Evolutionary conservation across 208 protist genomes (phyloP).

Genomic region (Leishmania braziliensis): DNA sequence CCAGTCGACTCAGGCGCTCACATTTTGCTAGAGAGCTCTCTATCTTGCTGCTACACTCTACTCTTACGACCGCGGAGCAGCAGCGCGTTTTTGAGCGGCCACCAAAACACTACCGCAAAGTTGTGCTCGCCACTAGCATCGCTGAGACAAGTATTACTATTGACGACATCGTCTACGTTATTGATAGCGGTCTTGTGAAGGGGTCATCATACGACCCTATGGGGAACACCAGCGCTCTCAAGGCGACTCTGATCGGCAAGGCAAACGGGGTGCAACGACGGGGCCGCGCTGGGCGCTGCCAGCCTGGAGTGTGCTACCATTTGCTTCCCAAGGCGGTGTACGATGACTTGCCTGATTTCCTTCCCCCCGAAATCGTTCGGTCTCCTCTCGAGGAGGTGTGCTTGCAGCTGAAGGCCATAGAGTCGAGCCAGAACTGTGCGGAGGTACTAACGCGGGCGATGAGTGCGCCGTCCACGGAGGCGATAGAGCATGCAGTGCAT

Average conservation of each 20-base stretch:
- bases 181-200: constrained; percentile 96
- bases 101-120: constrained; percentile 80
- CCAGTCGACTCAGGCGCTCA: constrained; percentile 52
- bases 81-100: constrained; percentile 90
- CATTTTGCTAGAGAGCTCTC: constrained; percentile 55
- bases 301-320: constrained; percentile 81
- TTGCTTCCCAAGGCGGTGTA: constrained; percentile 76
- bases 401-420: constrained; percentile 88
- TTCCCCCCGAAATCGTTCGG: constrained; percentile 92
- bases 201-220: constrained; percentile 83
- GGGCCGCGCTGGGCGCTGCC: constrained; percentile 93
- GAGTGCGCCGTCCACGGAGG: constrained; percentile 59
- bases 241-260: constrained; percentile 78
- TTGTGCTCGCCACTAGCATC: constrained; percentile 97
- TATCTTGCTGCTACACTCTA: constrained; percentile 90
- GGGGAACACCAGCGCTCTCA: constrained; percentile 78
- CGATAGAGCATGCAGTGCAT: constrained; percentile 66
- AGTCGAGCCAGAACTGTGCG: constrained; percentile 73
- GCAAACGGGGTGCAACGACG: constrained; percentile 89
- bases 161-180: constrained; percentile 94
- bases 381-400: constrained; percentile 88
- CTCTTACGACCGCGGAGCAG: constrained; percentile 88
- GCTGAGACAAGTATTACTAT: constrained; percentile 97
- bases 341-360: constrained; percentile 89
- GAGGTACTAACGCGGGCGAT: constrained; percentile 80